Conservation (phyloP, 768 basidiomycete genomes). For the Ramaria rubella region DNA sequence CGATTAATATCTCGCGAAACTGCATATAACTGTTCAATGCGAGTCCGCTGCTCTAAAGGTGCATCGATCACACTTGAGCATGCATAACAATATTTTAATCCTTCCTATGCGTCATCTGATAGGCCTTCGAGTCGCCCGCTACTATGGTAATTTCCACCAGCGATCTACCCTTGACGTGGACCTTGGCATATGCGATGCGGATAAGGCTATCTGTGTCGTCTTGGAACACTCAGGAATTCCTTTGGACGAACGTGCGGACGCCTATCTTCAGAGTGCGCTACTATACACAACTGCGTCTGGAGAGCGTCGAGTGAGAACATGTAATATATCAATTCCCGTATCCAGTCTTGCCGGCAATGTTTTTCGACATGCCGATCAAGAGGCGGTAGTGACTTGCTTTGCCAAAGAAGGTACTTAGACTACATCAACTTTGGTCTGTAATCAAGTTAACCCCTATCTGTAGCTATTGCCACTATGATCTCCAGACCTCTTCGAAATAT, state of each 20-base stretch:
- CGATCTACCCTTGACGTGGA: constrained; percentile 66
- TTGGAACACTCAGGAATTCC: constrained; percentile 60
- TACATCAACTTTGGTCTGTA: neutral
- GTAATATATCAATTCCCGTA: constrained; percentile 80
- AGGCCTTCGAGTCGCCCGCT: constrained; percentile 61
- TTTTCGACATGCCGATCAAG: constrained; percentile 88
- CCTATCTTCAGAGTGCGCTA: constrained; percentile 79
- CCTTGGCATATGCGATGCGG: constrained; percentile 73
- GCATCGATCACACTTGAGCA: constrained; percentile 13
- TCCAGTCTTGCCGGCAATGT: constrained; percentile 84
- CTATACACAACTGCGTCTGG: constrained; percentile 79
- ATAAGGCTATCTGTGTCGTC: constrained; percentile 70
- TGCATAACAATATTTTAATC: neutral
- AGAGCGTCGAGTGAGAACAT: constrained; percentile 73
- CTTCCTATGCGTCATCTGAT: neutral
- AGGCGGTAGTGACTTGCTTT: constrained; percentile 67
- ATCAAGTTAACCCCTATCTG: neutral
- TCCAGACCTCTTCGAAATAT: constrained; percentile 63
- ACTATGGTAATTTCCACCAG: constrained; percentile 69
- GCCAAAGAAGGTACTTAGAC: constrained; percentile 61
- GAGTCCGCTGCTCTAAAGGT: constrained; percentile 85
- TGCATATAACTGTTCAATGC: constrained; percentile 73
- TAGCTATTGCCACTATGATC: constrained; percentile 65
- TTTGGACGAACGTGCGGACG: constrained; percentile 65
- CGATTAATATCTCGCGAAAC: constrained; percentile 63